Evolutionary conservation across 768 basidiomycete genomes (phyloP), one percentile per base, ranked within the genome.

Genomic region (Suillus spraguei): DNA sequence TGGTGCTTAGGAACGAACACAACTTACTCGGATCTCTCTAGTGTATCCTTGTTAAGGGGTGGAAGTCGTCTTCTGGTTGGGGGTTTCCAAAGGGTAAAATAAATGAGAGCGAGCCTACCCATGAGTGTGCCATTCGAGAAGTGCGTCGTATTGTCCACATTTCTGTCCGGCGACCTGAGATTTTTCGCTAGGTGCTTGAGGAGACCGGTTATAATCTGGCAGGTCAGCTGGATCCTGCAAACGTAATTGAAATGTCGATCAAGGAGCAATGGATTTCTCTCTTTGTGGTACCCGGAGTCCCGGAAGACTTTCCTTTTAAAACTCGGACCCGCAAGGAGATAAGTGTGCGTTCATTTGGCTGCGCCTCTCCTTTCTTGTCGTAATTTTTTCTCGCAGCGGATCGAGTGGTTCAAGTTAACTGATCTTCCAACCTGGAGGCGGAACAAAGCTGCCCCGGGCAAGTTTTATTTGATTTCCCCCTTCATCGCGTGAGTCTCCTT

Each of bases 21-120:
- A 10, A 22, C 22, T 49, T 24, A 63, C 55, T 64, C 65, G 62
- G 50, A 35, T 41, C 62, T 56, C 59, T 60, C 24, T 72, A 98
- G 96, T 95, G 94, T 71, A 83, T 99, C n/a, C 85, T 99, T 64
- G 97, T 99, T 63, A 95, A 97, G 77, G 97, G 97, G 8, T 99
- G 94, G 94, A 98, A 97, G 76, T 87, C 94, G 41, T 92, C 90
- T 22, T 92, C 97, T 2, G 94, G 95, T 8, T 99, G 97, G 97
- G 91, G 94, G n/a, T 99, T 99, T 76, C 97, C 97, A 8, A 93
- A 97, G 74, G 97, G 97, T n/a, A 99, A 99, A 79, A 99, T 99
- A 75, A 99, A 99, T 70, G 90, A 96, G 74, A 86, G 91, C 64
- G 97, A 99, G 74, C 87, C 90, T 9, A 85, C 89, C 62, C 83